Base-by-base conservation (phyloP, 2,329 filamentous ascomycete genomes). In the Xylaria sp. region DNA sequence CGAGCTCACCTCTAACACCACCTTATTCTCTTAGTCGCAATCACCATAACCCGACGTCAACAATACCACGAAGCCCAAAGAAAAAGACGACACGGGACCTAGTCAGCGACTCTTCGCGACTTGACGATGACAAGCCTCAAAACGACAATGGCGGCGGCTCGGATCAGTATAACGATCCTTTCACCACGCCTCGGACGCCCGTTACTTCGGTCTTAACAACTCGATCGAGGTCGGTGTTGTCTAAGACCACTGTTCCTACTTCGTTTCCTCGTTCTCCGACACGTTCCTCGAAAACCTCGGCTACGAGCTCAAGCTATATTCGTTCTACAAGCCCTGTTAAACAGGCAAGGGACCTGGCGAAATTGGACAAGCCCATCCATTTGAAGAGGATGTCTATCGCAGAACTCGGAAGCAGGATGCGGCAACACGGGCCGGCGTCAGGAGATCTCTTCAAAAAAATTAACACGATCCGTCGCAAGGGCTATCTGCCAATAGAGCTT, bases 401-500 rank as follows among this genome's bases (percentile, higher is more conserved):
- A 27, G 24, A 27, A 27, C 24, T 27, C 24, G 24, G 24, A 27
- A 27, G 24, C 24, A 27, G 24, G 4, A 27, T 27, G 24, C 24
- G 24, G 24, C 24, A 27, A 27, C 24, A 27, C 24, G 24, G 24
- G 24, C 24, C 24, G 24, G 24, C 24, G 24, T 27, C 24, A 27
- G 24, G 24, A 27, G 24, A 27, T 27, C 24, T 27, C 24, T 27
- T 27, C 24, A 27, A 27, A 4, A 27, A 27, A 27, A 27, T 27
- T 27, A 27, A 27, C 24, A 27, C 24, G 24, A 27, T 27, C 24
- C 24, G 24, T 27, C 47, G 47, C 7, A 53, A 53, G 59, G 59
- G 59, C 59, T 53, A 61, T 54, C 7, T 61, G 47, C 59, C 59
- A 2, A 36, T 53, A 39, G 59, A 61, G 59, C 47, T 61, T 53